phyloP scores from a whole-genome alignment of 768 basidiomycete species.

The Neoboletus subvelutipes region DNA sequence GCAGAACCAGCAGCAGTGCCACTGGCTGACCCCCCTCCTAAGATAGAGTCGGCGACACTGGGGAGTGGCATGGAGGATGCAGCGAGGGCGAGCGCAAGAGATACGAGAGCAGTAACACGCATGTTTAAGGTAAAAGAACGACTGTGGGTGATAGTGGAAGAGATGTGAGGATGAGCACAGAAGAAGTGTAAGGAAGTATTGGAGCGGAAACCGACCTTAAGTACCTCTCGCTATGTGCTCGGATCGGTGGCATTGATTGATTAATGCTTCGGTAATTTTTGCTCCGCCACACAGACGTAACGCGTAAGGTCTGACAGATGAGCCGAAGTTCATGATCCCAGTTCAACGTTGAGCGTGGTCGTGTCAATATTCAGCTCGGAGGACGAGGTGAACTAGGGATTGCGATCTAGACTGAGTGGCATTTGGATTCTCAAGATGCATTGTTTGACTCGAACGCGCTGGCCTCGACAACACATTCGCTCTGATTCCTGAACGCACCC shows the following conservation, averaged over 20 bases:
- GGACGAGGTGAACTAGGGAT: background rate
- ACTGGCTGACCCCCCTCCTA: too few relatives aligned
- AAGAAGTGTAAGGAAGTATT: background rate
- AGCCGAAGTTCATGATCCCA: background rate
- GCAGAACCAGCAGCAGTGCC: too few relatives aligned
- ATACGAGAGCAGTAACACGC: slow-evolving; percentile 10
- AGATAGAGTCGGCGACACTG: too few relatives aligned
- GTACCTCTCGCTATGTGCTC: background rate
- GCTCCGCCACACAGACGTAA: background rate
- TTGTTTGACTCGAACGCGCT: background rate
- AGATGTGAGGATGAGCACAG: background rate
- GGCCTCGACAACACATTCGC: background rate
- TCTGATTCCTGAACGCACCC: too few relatives aligned
- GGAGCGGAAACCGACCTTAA: background rate
- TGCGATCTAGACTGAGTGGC: background rate
- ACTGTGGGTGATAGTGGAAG: slow-evolving; percentile 1
- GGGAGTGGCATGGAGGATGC: slow-evolving; percentile 10
- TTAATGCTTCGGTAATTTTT: background rate
- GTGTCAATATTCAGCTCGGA: background rate
- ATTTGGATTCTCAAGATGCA: background rate
- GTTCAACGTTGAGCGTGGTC: background rate
- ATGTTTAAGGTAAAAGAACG: slow-evolving; percentile 3
- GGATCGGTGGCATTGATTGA: background rate
- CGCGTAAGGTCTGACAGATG: background rate
- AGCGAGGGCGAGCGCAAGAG: slow-evolving; percentile 8